Evolutionary conservation across 1,284 basidiomycete genomes (phyloP).

Genomic region (Moesziomyces aphidis): DNA sequence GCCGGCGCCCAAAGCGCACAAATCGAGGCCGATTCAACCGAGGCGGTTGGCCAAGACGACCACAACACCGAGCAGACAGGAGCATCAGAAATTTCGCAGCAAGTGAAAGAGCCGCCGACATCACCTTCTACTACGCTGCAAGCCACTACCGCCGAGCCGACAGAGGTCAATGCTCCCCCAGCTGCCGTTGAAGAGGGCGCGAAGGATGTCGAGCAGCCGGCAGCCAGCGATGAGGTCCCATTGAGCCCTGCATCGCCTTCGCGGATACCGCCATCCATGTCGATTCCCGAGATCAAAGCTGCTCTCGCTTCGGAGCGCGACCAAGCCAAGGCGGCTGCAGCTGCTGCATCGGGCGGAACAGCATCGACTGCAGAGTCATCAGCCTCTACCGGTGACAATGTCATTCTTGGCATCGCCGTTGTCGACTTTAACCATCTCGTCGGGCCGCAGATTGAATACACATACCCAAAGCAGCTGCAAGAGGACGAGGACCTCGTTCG

Average conservation of each 20-base stretch:
- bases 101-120: too few relatives aligned
- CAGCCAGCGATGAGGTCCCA: background rate
- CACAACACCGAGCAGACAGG: too few relatives aligned
- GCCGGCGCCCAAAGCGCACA: too few relatives aligned
- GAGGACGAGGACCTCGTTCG: constrained; percentile 60
- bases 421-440: constrained; percentile 67
- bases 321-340: constrained; percentile 30
- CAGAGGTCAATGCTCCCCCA: background rate
- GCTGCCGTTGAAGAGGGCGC: background rate
- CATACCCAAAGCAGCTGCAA: constrained; percentile 55
- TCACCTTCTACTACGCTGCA: too few relatives aligned
- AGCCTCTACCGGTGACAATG: constrained; percentile 7
- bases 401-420: constrained; percentile 64
- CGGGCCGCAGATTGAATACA: constrained; percentile 65
- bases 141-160: background rate
- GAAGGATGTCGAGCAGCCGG: background rate
- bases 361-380: background rate
- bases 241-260: constrained; percentile 13
- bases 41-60: too few relatives aligned
- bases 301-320: constrained; percentile 39
- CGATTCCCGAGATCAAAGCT: constrained; percentile 45
- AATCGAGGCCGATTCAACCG: too few relatives aligned
- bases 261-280: constrained; percentile 32
- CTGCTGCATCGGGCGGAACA: constrained; percentile 7
- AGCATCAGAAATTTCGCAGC: too few relatives aligned